A percentile compares a stretch with the other conserved stretches of the same genome.
Evolutionary conservation across 2,329 filamentous ascomycete species (phyloP).

Genomic region (Aspergillus fischeri): DNA sequence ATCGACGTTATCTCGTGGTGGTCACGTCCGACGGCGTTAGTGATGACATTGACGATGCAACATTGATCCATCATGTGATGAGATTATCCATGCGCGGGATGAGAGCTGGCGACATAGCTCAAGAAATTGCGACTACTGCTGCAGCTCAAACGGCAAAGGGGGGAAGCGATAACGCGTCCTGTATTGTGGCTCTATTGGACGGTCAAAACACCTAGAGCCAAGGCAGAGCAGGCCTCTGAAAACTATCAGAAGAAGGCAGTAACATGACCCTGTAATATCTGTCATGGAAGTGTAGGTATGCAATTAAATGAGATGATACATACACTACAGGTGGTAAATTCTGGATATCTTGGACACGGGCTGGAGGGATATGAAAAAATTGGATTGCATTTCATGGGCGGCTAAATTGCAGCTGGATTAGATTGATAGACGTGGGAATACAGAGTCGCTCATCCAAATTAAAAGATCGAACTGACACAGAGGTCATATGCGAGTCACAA

Average conservation of each 20-base stretch:
- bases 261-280: background rate
- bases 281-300: background rate
- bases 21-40: slow-evolving; percentile 31
- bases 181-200: slow-evolving; percentile 30
- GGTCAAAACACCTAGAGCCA: slow-evolving; percentile 18
- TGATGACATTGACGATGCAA: slow-evolving; percentile 24
- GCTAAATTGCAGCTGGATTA: background rate
- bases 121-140: slow-evolving; percentile 19
- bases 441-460: background rate
- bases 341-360: background rate
- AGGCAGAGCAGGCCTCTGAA: background rate
- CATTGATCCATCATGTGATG: slow-evolving; percentile 29
- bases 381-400: background rate
- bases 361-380: background rate
- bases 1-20: slow-evolving; percentile 27
- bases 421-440: background rate
- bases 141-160: slow-evolving; percentile 6
- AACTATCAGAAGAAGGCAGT: background rate
- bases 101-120: slow-evolving; percentile 27
- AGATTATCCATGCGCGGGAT: slow-evolving; percentile 25
- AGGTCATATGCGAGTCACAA: background rate
- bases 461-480: background rate
- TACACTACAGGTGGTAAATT: background rate
- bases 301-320: background rate
- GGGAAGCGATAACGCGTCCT: slow-evolving; percentile 31